phyloP scores from a whole-genome alignment of 805 yeast species.

The Teunomyces stri region DNA sequence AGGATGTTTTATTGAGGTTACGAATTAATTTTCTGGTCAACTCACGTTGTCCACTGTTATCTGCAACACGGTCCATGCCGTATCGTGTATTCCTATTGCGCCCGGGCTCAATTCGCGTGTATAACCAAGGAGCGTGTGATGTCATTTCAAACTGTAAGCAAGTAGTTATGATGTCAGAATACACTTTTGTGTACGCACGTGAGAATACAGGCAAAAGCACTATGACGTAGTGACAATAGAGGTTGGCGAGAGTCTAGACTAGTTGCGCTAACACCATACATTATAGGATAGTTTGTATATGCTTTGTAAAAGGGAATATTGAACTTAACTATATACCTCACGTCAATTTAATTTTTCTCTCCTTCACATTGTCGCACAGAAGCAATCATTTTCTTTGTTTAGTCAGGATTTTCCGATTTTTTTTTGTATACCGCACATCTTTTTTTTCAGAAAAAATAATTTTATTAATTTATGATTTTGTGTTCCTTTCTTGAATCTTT shows the following conservation, averaged over 20 bases:
- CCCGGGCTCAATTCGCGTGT: not conserved
- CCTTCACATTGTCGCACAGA: not conserved
- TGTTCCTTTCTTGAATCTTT: not conserved
- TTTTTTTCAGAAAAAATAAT: not conserved
- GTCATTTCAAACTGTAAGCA: not conserved
- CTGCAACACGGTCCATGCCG: not conserved
- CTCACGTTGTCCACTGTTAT: not conserved
- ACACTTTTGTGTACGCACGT: constrained; percentile 2
- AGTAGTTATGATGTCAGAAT: not conserved
- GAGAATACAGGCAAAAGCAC: not conserved
- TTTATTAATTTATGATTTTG: not conserved
- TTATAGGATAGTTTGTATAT: too few species aligned
- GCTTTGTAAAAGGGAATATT: too few species aligned
- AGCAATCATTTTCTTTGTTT: not conserved
- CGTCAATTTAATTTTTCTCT: not conserved
- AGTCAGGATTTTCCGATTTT: not conserved
- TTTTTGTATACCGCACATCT: not conserved
- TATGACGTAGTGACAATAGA: not conserved
- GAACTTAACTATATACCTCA: too few species aligned
- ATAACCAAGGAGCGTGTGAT: not conserved
- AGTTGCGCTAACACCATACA: not conserved
- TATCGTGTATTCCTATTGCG: not conserved
- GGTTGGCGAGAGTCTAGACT: not conserved
- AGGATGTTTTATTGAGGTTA: not conserved
- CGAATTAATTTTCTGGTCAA: not conserved